Conservation (phyloP, 2,329 filamentous ascomycete genomes). For the Fusarium sp. region DNA sequence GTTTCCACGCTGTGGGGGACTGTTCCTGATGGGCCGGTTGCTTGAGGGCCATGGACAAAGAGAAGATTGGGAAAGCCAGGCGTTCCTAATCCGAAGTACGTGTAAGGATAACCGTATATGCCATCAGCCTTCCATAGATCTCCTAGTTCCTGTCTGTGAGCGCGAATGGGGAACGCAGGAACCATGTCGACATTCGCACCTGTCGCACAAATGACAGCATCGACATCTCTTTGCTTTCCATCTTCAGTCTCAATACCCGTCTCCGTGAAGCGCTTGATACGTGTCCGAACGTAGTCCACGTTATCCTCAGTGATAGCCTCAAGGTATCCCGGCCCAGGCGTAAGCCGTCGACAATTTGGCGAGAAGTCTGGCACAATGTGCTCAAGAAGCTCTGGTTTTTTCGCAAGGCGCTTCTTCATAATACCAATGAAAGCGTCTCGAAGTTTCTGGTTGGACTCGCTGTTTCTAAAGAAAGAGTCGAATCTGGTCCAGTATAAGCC, state of each 20-base stretch:
- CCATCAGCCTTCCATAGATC: slow-evolving; percentile 67
- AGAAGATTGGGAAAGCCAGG: slow-evolving; percentile 76
- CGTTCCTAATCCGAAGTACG: slow-evolving; percentile 72
- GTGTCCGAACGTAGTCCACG: slow-evolving; percentile 68
- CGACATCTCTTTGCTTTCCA: slow-evolving; percentile 66
- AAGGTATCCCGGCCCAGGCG: slow-evolving; percentile 74
- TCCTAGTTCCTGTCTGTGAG: slow-evolving; percentile 64
- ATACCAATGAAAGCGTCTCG: slow-evolving; percentile 57
- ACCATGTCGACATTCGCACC: slow-evolving; percentile 71
- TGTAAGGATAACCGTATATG: slow-evolving; percentile 71
- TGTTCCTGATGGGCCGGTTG: slow-evolving; percentile 70
- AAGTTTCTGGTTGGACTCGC: slow-evolving; percentile 59
- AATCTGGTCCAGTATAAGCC: slow-evolving; percentile 72
- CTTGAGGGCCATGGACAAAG: slow-evolving; percentile 71
- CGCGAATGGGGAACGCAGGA: slow-evolving; percentile 70
- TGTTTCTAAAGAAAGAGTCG: slow-evolving; percentile 63
- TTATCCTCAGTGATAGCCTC: slow-evolving; percentile 72
- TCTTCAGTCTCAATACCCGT: slow-evolving; percentile 71
- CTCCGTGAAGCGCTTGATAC: slow-evolving; percentile 67
- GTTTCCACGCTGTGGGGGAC: slow-evolving; percentile 75
- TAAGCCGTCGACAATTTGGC: slow-evolving; percentile 72
- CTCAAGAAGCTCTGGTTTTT: slow-evolving; percentile 66
- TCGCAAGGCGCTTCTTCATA: slow-evolving; percentile 64
- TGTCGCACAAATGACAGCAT: slow-evolving; percentile 75
- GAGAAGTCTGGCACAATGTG: slow-evolving; percentile 71